These are phyloP conservation scores for Echites panduratus DNA, from an alignment of 257 asterid species.

Conservation along the genomic window DNA sequence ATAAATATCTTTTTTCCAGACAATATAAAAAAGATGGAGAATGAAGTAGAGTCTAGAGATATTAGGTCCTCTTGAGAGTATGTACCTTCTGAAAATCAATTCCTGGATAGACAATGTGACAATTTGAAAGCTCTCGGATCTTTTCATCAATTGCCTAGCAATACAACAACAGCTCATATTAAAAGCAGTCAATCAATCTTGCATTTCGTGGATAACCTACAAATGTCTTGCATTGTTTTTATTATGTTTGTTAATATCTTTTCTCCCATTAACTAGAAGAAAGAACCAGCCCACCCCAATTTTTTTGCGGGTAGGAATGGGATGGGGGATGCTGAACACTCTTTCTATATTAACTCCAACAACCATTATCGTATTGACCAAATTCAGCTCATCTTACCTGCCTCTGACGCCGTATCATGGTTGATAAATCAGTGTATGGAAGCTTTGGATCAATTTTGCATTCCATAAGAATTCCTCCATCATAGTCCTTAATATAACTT, in stretches of 20 bases:
- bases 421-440: constrained; percentile 93
- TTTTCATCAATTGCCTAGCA: constrained; percentile 94
- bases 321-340: not conserved
- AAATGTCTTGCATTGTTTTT: not conserved
- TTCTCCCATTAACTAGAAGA: too few species aligned
- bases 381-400: constrained; percentile 42
- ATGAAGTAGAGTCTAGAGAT: constrained; percentile 8
- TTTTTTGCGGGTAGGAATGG: too few species aligned
- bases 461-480: constrained; percentile 98
- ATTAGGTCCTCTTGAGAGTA: constrained; percentile 17
- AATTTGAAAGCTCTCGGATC: constrained; percentile 91
- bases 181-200: constrained; percentile 2
- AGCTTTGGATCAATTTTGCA: constrained; percentile 96
- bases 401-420: constrained; percentile 96
- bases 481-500: constrained; percentile 94
- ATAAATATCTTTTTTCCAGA: not conserved
- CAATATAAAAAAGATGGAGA: not conserved
- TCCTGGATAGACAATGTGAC: constrained; percentile 90
- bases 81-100: constrained; percentile 95
- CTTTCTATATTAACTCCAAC: not conserved
- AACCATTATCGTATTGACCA: not conserved
- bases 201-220: not conserved
- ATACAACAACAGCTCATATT: constrained; percentile 9
- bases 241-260: not conserved
- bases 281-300: too few species aligned